These are phyloP conservation scores for Sextonia rubra DNA, from an alignment of 164 flowering plant genomes.

Conservation along the genomic window DNA sequence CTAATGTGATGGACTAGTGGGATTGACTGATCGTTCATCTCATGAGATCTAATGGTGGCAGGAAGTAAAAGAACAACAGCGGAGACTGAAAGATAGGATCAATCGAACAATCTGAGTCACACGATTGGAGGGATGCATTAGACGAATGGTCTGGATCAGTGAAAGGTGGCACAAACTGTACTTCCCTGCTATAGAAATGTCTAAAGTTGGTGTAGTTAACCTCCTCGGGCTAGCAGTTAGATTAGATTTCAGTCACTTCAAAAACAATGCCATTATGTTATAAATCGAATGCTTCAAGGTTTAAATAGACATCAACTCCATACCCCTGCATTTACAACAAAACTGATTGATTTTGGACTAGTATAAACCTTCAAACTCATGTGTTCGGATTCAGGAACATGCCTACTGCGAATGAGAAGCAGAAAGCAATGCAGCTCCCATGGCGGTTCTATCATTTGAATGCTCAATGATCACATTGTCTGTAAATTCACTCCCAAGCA, in stretches of 20 bases:
- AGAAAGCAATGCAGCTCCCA: constrained; percentile 55
- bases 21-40: too few species aligned
- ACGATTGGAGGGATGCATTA: too few species aligned
- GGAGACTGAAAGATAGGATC: too few species aligned
- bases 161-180: not conserved
- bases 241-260: not conserved
- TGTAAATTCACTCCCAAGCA: constrained; percentile 49
- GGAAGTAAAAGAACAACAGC: too few species aligned
- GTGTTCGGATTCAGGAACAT: not conserved
- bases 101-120: too few species aligned
- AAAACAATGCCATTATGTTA: not conserved
- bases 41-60: too few species aligned
- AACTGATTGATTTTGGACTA: not conserved
- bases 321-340: not conserved
- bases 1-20: too few species aligned
- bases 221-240: not conserved
- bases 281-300: not conserved
- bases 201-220: not conserved
- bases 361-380: not conserved
- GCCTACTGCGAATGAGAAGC: constrained; percentile 30
- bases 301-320: not conserved
- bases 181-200: not conserved
- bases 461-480: constrained; percentile 47
- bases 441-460: constrained; percentile 51
- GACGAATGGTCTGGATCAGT: too few species aligned